A percentile compares a stretch with the other conserved stretches of the same genome.
Conservation (phyloP, 2,329 filamentous ascomycete species). For the Fusarium mundagurra region DNA sequence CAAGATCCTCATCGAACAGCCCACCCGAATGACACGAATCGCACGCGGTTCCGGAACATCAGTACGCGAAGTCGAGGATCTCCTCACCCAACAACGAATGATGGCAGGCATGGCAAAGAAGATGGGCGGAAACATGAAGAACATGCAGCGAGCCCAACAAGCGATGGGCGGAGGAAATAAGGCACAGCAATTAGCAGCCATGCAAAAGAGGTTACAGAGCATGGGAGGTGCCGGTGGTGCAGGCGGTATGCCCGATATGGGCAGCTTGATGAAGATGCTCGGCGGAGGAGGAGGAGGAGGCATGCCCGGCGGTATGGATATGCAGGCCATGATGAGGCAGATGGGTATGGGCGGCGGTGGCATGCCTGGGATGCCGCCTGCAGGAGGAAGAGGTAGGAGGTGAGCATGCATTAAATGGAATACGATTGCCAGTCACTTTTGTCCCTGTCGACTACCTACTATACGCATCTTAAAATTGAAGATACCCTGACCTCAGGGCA, state of each 20-base stretch:
- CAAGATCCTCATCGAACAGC: conserved; percentile 92
- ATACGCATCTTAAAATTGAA: background rate
- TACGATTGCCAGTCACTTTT: background rate
- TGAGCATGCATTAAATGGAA: conserved; percentile 8
- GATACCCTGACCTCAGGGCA: background rate
- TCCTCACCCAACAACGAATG: conserved; percentile 97
- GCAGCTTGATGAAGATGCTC: conserved; percentile 91
- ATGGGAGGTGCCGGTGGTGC: conserved; percentile 82
- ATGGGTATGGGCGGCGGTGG: conserved; percentile 70
- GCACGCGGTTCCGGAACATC: conserved; percentile 90
- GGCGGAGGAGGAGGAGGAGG: conserved; percentile 64
- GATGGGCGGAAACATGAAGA: conserved; percentile 97
- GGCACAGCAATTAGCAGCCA: conserved; percentile 91
- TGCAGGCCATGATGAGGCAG: conserved; percentile 83
- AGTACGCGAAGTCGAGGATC: conserved; percentile 92
- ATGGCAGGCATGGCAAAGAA: conserved; percentile 99
- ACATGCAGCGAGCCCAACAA: conserved; percentile 93
- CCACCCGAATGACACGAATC: conserved; percentile 90
- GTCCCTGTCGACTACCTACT: background rate
- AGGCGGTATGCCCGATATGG: conserved; percentile 82
- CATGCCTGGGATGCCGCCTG: conserved; percentile 46
- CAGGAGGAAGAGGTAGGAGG: conserved; percentile 45
- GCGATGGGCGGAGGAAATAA: conserved; percentile 93
- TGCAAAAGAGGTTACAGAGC: conserved; percentile 94
- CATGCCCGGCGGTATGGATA: conserved; percentile 71